Base-by-base conservation (phyloP, 371 early-diverging fungal genomes). In the Mortierella sp. region DNA sequence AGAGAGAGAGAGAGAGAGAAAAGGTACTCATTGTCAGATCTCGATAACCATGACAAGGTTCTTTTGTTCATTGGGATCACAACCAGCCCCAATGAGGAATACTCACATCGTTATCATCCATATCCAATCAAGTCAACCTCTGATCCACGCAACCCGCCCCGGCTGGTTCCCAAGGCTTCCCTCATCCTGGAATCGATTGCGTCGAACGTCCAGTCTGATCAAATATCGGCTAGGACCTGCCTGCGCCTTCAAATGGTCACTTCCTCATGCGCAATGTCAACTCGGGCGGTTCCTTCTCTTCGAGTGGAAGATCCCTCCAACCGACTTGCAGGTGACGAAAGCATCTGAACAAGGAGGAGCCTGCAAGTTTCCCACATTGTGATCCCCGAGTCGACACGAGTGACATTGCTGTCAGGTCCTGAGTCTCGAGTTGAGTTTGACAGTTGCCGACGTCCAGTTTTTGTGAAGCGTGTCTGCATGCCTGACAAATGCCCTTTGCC, bases 71-170 rank as follows among this genome's bases (percentile, higher is more conserved):
- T 29, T 5, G 21, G n/a, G n/a, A n/a, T n/a, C n/a, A n/a, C n/a
- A n/a, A n/a, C n/a, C 3, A 29, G 16, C 14, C 2, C 4, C 19
- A 4, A 14, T 34, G 19, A 29, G 29, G 13, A 51, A 9, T 10
- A 56, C 60, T 63, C 58, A 72, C 76, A 60, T 74, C 76, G 57
- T 74, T 74, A 37, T 74, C 76, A 45, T 74, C 76, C 76, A 74
- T 74, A 21, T 63, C 76, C 41, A 74, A 37, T 68, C 76, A 74
- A 46, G 19, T 29, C 21, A 74, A 53, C 37, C 76, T 74, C 29
- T 74, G 76, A 34, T 68, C 68, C 17, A 68, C 17, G 22, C 76
- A 68, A 10, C 67, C 54, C 1, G 76, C 68, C 45, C 68, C 76
- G 2, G 76, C 76, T 29, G 68, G 40, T 2, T 67, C 74, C 29